Conservation (phyloP, 176 grass and related monocot genomes). For the Rhynchospora breviuscula region DNA sequence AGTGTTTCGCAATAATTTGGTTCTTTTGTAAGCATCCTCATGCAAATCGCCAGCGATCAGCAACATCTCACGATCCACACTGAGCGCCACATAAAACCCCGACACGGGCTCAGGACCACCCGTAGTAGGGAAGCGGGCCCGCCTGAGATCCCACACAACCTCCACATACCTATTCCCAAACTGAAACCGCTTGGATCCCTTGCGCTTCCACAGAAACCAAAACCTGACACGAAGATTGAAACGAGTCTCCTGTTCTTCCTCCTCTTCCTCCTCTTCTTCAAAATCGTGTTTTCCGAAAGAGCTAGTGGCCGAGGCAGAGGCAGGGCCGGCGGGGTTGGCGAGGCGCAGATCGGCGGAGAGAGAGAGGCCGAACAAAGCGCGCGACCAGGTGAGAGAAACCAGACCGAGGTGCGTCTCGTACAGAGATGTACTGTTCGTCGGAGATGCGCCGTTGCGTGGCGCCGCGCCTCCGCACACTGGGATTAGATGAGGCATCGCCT, state of each 20-base stretch:
- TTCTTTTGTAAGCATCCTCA: conserved; percentile 71
- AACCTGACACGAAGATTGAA: conserved; percentile 46
- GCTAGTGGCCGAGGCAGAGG: conserved; percentile 23
- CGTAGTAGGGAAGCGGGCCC: conserved; percentile 40
- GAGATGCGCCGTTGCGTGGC: conserved; percentile 23
- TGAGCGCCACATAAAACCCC: conserved; percentile 65
- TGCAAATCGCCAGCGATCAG: conserved; percentile 65
- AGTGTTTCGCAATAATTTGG: conserved; percentile 24
- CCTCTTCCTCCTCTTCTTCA: conserved; percentile 21
- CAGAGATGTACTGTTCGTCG: conserved; percentile 60
- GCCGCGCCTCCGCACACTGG: conserved; percentile 32
- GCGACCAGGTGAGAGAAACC: conserved; percentile 79
- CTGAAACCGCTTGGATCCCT: conserved; percentile 59
- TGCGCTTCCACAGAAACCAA: conserved; percentile 69
- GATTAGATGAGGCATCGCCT: conserved; percentile 45
- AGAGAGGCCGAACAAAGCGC: conserved; percentile 59
- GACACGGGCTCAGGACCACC: conserved; percentile 57
- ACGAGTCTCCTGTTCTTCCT: conserved; percentile 27
- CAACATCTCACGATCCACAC: conserved; percentile 65
- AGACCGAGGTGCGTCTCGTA: conserved; percentile 83
- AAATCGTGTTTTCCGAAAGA: conserved; percentile 28
- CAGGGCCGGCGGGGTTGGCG: conserved; percentile 4
- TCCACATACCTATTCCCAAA: conserved; percentile 34
- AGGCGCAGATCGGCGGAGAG: conserved; percentile 67
- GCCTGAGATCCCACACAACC: conserved; percentile 69